Evolutionary conservation across 148 eudicot genomes (phyloP), one percentile per base, ranked within the genome.

Genomic region (Diospyros lotus): DNA sequence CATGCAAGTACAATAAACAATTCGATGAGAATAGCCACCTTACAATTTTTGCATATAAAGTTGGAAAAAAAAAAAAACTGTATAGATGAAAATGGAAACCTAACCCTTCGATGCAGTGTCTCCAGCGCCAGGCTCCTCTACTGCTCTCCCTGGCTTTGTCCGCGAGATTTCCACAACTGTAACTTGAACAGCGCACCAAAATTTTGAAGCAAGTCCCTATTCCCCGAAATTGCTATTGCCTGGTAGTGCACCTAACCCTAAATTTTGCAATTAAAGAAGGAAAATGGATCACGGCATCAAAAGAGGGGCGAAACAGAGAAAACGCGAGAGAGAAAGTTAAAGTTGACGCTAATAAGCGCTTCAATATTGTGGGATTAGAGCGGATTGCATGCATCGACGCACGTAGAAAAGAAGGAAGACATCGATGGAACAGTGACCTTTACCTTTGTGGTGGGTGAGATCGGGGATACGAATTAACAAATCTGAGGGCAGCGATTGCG

Each of bases 51-150:
- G 45, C 12, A 40, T 6, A 45, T 17, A 63, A 53, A 2, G 52
- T 4, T 28, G 60, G 45, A 52, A 70, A 63, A 18, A 45, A 11
- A 0, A 45, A 11, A 0, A 13, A 14, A 4, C 48, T 48, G 56
- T 53, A 71, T 38, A 9, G 5, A 6, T 28, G 28, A 28, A 28
- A 28, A 28, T 28, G 28, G 28, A 28, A 0, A 28, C 28, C 28
- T 28, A 65, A 66, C 71, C 71, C 8, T 66, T 58, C 2, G 71
- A 18, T n/a, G 10, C 75, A 71, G 28, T 40, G 39, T 54, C 63
- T 48, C n/a, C 58, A 10, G 10, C 54, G 15, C 44, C 58, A 63
- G 65, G 80, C 63, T 77, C 50, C 64, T 51, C 3, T 41, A 54
- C 50, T 72, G 15, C 48, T 42, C 41, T 61, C 55, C 52, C 64